Percentiles rank a stretch among this genome's conserved stretches.
phyloP scores from a whole-genome alignment of 306 rosid species.

The Crotalaria pallida region DNA sequence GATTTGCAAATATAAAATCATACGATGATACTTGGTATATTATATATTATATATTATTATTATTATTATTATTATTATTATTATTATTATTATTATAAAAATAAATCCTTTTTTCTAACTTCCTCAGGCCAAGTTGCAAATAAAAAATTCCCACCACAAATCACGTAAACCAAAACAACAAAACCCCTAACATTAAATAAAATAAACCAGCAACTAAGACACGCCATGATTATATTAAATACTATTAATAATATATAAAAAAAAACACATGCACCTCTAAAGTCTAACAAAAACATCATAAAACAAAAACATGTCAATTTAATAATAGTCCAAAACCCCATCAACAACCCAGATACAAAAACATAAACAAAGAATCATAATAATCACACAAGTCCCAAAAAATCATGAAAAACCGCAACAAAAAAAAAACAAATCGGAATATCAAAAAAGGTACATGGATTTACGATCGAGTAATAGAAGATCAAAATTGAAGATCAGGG shows the following conservation, averaged over 20 bases:
- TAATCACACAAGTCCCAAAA: neutral
- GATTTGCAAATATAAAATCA: neutral
- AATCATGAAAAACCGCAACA: neutral
- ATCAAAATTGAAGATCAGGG: neutral
- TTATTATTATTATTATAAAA: neutral
- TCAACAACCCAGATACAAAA: neutral
- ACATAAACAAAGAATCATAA: neutral
- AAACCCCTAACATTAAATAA: neutral
- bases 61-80: too few relatives aligned
- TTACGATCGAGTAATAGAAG: neutral
- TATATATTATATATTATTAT: too few relatives aligned
- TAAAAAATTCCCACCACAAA: neutral
- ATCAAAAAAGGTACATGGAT: neutral
- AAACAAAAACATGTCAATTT: neutral
- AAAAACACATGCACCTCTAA: neutral
- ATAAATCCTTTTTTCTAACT: neutral
- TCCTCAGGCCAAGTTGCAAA: constrained; percentile 16
- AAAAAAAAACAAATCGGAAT: neutral
- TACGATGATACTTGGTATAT: neutral
- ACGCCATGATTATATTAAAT: neutral
- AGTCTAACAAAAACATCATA: neutral
- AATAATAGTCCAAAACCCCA: neutral
- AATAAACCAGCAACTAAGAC: neutral
- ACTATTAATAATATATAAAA: neutral
- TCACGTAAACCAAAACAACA: neutral